Base-by-base conservation (phyloP, 1,139 yeast genomes). In the Candida mesenterica region DNA sequence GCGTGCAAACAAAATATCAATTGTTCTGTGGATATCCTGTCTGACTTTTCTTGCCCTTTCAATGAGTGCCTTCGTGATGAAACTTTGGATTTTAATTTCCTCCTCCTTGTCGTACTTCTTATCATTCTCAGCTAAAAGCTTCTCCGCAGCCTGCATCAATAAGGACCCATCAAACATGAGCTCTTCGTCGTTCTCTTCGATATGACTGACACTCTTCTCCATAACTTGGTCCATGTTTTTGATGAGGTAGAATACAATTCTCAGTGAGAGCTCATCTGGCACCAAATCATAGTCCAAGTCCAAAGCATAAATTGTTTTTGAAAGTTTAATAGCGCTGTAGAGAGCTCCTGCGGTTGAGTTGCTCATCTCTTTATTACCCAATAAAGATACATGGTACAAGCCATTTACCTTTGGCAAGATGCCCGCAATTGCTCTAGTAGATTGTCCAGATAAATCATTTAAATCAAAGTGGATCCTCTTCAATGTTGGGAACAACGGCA, bases 211-310 rank as follows among this genome's bases (percentile, higher is more conserved):
- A 3, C 30, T 15, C 24, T 18, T 36, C 6, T 29, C 32, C 53
- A 80, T 62, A 14, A 71, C 66, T 32, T 60, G 65, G 50, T 87
- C 90, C 84, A 89, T 82, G 54, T 89, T 89, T 51, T 84, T 75
- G 82, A 89, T 81, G 50, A 90, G 68, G 52, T 84, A 83, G 41
- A 85, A 76, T 0, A 95, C 94, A 43, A 89, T 77, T 55, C 90
- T 75, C 28, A 89, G 85, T 19, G 84, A 77, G 32, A 89, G 67
- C 43, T 79, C 79, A 43, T 82, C 89, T 13, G 86, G 77, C 39
- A 87, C 72, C 40, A 72, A 59, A 34, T 77, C 84, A 45, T 77
- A 75, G 52, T 88, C 95, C 36, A 87, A 63, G 48, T 87, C 95
- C 35, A 90, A 62, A 2, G 83, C 79, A 45, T 79, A 79, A 18